Conservation (phyloP, 495 filamentous ascomycete species). For the Xylaria acuta region DNA sequence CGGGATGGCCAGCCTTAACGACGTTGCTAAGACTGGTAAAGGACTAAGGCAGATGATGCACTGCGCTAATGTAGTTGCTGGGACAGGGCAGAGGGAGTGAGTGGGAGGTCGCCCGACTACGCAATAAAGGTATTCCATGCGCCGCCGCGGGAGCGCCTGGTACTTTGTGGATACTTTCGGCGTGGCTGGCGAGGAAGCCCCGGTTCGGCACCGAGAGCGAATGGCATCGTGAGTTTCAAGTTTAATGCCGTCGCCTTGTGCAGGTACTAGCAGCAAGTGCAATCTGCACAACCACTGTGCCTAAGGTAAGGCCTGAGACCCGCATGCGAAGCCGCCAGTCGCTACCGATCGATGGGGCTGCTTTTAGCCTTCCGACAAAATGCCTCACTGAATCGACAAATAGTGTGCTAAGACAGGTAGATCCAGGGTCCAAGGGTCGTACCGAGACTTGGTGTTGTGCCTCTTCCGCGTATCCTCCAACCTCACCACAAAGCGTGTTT, state of each 20-base stretch:
- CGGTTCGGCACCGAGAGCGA: conserved; percentile 20
- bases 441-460: background rate
- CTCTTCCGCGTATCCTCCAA: conserved; percentile 4
- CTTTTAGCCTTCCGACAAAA: conserved; percentile 26
- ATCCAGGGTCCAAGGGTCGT: conserved; percentile 24
- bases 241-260: background rate
- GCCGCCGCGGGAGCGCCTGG: background rate
- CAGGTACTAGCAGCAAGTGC: conserved; percentile 2
- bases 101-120: background rate
- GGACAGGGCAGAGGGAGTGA: background rate
- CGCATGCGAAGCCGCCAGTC: conserved; percentile 1
- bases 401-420: background rate
- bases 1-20: background rate
- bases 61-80: conserved; percentile 3
- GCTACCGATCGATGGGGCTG: conserved; percentile 23
- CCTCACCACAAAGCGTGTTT: conserved; percentile 1
- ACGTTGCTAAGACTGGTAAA: background rate
- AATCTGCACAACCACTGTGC: background rate
- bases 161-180: conserved; percentile 20
- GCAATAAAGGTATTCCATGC: background rate
- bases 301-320: background rate
- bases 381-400: conserved; percentile 20
- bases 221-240: conserved; percentile 22
- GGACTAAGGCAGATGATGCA: conserved; percentile 9
- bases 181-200: conserved; percentile 7